Percentiles rank a stretch among this genome's conserved stretches.
phyloP scores from a whole-genome alignment of 2,329 filamentous ascomycete species.

The Sporothrix inflata region DNA sequence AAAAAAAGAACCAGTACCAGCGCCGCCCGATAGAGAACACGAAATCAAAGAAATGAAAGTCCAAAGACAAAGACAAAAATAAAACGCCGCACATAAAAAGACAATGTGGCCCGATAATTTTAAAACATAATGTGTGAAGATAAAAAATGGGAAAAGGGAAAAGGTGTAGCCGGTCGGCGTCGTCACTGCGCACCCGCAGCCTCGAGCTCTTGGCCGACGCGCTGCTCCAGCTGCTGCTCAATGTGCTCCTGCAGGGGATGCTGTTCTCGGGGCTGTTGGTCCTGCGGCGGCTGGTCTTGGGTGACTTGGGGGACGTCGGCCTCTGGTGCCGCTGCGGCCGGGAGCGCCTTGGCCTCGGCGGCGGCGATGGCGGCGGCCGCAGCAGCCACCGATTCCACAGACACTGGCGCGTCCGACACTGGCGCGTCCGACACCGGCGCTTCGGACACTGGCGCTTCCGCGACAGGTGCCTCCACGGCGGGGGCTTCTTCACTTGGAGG shows the following conservation, averaged over 20 bases:
- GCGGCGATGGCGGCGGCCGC: constrained; percentile 2
- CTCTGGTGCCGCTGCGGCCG: not conserved
- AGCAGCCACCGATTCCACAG: not conserved
- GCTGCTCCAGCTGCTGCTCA: constrained; percentile 30
- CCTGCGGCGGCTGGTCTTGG: not conserved
- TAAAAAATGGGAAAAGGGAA: not conserved
- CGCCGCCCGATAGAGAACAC: not conserved
- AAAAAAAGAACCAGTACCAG: not conserved
- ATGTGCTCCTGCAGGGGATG: constrained; percentile 8
- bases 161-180: not conserved
- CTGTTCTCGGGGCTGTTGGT: not conserved
- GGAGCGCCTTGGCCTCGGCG: not conserved
- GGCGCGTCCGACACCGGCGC: not conserved
- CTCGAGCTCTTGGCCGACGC: constrained; percentile 29
- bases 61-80: not conserved
- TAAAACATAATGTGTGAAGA: not conserved
- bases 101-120: constrained; percentile 3
- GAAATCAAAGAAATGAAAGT: not conserved
- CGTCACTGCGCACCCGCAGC: not conserved
- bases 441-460: not conserved
- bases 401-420: not conserved
- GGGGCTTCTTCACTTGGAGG: not conserved
- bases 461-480: not conserved
- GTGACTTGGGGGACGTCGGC: not conserved
- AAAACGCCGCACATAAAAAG: constrained; percentile 16